phyloP scores from a whole-genome alignment of 225 moss, liverwort and hornwort species.

The Lunularia cruciata region DNA sequence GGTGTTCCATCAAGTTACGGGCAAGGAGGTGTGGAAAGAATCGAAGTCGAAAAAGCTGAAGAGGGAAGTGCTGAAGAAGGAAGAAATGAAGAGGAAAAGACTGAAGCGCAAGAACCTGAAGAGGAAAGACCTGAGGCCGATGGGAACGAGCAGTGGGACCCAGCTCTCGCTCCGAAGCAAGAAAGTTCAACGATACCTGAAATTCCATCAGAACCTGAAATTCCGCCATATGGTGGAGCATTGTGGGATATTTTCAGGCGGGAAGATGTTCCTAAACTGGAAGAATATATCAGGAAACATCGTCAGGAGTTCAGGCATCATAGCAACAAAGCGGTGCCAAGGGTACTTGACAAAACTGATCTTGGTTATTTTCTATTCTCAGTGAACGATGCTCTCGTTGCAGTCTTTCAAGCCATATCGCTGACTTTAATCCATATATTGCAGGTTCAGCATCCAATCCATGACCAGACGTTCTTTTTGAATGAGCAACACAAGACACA shows the following conservation, averaged over 20 bases:
- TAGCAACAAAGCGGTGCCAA: constrained; percentile 55
- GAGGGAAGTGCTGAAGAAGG: too few species aligned
- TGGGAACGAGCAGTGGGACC: constrained; percentile 5
- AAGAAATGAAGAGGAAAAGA: constrained; percentile 7
- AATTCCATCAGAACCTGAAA: background rate
- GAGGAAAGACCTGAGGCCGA: constrained; percentile 25
- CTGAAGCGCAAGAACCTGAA: constrained; percentile 27
- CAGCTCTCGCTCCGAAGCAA: background rate
- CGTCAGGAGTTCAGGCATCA: constrained; percentile 70
- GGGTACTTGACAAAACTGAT: constrained; percentile 34
- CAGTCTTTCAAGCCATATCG: background rate
- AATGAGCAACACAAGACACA: constrained; percentile 47
- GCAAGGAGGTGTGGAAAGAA: too few species aligned
- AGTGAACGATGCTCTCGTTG: background rate
- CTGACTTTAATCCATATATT: background rate
- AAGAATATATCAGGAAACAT: constrained; percentile 68
- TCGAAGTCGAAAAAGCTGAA: too few species aligned
- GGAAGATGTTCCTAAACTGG: constrained; percentile 76
- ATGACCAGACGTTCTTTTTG: constrained; percentile 54
- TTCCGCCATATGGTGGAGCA: constrained; percentile 62
- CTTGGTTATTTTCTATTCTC: too few species aligned
- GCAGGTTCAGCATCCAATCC: constrained; percentile 50
- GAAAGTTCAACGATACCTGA: background rate
- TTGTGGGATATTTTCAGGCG: constrained; percentile 99
- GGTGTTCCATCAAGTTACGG: too few species aligned